These are phyloP conservation scores for Cladorrhinum sp. DNA, from an alignment of 2,329 filamentous ascomycete species.

Conservation along the genomic window DNA sequence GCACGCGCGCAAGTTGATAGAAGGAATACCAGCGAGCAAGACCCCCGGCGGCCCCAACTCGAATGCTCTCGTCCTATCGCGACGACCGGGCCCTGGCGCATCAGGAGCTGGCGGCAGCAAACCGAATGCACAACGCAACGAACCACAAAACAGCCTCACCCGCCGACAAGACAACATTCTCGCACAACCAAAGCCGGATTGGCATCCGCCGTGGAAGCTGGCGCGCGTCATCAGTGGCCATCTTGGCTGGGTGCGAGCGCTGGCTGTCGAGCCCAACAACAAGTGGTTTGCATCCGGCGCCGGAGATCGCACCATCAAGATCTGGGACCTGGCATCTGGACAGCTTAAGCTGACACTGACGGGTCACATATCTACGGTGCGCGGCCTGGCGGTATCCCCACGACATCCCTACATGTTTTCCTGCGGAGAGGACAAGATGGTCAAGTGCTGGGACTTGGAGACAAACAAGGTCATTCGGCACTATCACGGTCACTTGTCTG, in stretches of 20 bases:
- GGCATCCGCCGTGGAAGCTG: constrained; percentile 98
- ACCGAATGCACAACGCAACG: constrained; percentile 31
- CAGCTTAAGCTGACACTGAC: constrained; percentile 82
- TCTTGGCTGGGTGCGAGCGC: constrained; percentile 84
- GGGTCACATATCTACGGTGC: constrained; percentile 89
- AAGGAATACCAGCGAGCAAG: constrained; percentile 52
- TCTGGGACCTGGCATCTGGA: constrained; percentile 93
- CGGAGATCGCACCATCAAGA: constrained; percentile 95
- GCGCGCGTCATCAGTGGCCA: constrained; percentile 97
- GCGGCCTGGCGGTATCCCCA: constrained; percentile 86
- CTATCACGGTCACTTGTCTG: constrained; percentile 94
- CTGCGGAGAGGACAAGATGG: constrained; percentile 99
- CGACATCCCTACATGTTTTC: constrained; percentile 96
- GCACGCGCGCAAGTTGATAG: constrained; percentile 64
- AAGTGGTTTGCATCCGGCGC: constrained; percentile 97
- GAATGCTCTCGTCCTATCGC: constrained; percentile 38
- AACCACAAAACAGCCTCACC: constrained; percentile 37
- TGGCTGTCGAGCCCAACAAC: constrained; percentile 93
- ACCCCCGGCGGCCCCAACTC: constrained; percentile 29
- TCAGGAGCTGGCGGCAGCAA: constrained; percentile 22
- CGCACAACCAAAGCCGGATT: constrained; percentile 69
- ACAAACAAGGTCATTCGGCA: constrained; percentile 99
- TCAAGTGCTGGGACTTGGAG: constrained; percentile 99
- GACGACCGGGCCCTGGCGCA: constrained; percentile 27
- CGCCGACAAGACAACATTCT: constrained; percentile 31